Base-by-base conservation (phyloP, 1,284 basidiomycete genomes). In the Neolentinus lepideus region DNA sequence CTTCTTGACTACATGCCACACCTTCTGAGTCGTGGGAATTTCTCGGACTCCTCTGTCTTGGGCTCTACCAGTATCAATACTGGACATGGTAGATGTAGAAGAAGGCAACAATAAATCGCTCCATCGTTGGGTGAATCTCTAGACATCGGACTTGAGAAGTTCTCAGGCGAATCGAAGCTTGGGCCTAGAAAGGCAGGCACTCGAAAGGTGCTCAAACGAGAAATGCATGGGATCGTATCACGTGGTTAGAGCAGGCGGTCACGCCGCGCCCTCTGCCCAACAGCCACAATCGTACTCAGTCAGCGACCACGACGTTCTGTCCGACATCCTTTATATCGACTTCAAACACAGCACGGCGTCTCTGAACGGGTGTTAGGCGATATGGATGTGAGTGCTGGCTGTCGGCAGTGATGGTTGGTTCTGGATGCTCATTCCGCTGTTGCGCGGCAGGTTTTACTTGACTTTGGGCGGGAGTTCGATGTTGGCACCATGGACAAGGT, bases 391-490 rank as follows among this genome's bases (percentile, higher is more conserved):
- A 29, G 19, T 52, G 8, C 51, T 31, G 6, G 51, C 29, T 22
- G 12, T 21, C 22, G 6, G 29, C 14, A 45, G 11, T 16, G 71
- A 71, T 69, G 70, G 71, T 67, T 69, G 66, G 35, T 22, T 27
- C 27, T 25, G 24, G 35, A 16, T 31, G 27, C 3, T 25, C 6
- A 12, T 46, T 54, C 26, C 14, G 11, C 21, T n/a, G 33, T 33
- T 47, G 24, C 27, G 53, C 53, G 24, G 52, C 52, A 94, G 92
- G 83, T 77, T 67, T 78, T 95, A 66, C 85, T 94, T 69, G 91
- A 95, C 78, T 92, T 94, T 75, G 84, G 85, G 63, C 79, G 80
- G 65, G 90, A 93, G 61, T 86, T 94, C 69, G 92, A 95, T 78
- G 83, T 94, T 67, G 71, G 77, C 60, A 78, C 93, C 56, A 78